Evolutionary conservation across 345 rosid genomes (phyloP).

Genomic region (Corymbia maculata): DNA sequence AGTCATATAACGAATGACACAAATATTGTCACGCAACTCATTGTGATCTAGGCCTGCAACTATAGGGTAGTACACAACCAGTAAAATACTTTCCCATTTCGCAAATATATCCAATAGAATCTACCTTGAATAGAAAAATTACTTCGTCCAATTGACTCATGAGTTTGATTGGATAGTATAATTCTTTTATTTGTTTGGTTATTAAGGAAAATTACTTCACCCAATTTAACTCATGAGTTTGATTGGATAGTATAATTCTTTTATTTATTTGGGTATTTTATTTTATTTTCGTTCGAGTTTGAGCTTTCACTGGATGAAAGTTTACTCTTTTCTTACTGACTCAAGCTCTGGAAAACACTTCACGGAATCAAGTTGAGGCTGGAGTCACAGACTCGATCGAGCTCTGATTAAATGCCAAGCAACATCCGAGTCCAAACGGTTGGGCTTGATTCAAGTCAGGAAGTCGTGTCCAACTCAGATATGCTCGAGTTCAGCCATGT

Average conservation of each 20-base stretch:
- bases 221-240: too few relatives aligned
- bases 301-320: not conserved
- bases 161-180: fast-evolving
- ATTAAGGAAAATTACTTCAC: too few relatives aligned
- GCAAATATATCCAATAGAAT: not conserved
- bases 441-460: not conserved
- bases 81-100: not conserved
- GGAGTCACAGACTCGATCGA: fast-evolving
- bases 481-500: too few relatives aligned
- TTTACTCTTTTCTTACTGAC: not conserved
- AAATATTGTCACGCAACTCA: not conserved
- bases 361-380: fast-evolving
- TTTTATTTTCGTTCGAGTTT: not conserved
- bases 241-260: too few relatives aligned
- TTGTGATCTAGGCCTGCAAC: not conserved
- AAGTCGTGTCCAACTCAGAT: not conserved
- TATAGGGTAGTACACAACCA: not conserved
- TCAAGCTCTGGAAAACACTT: not conserved
- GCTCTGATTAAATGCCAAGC: not conserved
- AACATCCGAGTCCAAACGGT: not conserved
- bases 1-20: too few relatives aligned
- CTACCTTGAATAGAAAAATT: not conserved
- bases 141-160: not conserved
- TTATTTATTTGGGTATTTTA: not conserved
- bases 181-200: not conserved